Evolutionary conservation across 306 rosid species (phyloP), one percentile per base, ranked within the genome.

Genomic region (Astragalus glycyphyllos): DNA sequence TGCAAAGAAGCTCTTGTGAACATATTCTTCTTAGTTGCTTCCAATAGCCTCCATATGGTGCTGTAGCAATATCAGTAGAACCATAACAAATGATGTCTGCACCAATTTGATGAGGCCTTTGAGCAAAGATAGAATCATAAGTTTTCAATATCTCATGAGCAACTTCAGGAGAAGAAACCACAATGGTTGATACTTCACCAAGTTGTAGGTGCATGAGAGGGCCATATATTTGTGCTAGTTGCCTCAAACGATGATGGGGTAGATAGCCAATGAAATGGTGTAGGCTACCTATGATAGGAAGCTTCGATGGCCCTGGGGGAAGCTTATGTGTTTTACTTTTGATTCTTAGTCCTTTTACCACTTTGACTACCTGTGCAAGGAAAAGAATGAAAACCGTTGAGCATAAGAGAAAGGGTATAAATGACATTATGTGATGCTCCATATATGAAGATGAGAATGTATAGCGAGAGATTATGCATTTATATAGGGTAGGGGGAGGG

Each of bases 71-170:
- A 16, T 49, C 40, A 6, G 70, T 41, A 11, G 11, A 35, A 6
- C 48, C 60, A 35, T 38, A 58, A 7, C 45, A 11, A 6, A 14
- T 40, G 7, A 64, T 64, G 11, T 64, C 69, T 64, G 55, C 69
- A 11, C 10, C 55, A 8, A 42, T 10, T 1, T 11, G 26, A 40
- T 11, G 69, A 64, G 69, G 69, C 7, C 69, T 17, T 20, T 64
- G 69, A 42, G 82, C 65, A 4, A 82, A 72, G 11, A 9, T 29
- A 6, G 11, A 1, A 1, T 34, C 84, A 55, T 79, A 69, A 0
- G 72, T 70, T 32, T 70, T 73, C 41, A 83, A 7, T 7, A 83
- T 62, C 42, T 79, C 84, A 13, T 59, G 47, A 13, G 82, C 80
- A 12, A 71, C 35, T 69, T 76, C 60, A 11, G 82, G 77, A 15